Evolutionary conservation across 495 filamentous ascomycete genomes (phyloP).

Genomic region (Podospora pseudocomata): DNA sequence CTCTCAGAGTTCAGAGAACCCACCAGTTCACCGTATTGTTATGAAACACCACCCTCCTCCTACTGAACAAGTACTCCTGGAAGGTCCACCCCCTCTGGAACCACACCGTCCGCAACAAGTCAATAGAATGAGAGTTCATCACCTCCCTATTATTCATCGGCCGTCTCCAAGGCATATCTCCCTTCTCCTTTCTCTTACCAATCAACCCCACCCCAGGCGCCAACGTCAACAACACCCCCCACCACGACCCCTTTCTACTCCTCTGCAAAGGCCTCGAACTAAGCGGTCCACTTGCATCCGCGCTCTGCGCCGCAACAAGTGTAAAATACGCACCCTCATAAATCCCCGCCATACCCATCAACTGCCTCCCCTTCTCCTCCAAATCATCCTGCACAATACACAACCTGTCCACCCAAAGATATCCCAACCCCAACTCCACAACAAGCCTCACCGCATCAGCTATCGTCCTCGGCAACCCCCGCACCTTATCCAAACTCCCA

Average conservation of each 20-base stretch:
- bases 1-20: background rate
- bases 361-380: constrained; percentile 26
- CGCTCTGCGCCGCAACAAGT: constrained; percentile 30
- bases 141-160: background rate
- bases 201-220: background rate
- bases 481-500: constrained; percentile 4
- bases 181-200: background rate
- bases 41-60: constrained; percentile 23
- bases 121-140: constrained; percentile 9
- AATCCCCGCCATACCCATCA: constrained; percentile 35
- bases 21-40: constrained; percentile 23
- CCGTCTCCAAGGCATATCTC: background rate
- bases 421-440: constrained; percentile 17
- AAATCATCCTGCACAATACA: constrained; percentile 37
- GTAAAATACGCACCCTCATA: constrained; percentile 34
- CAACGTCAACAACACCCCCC: background rate
- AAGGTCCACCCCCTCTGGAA: constrained; percentile 27
- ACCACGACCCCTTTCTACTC: background rate
- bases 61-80: constrained; percentile 25
- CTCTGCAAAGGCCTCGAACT: constrained; percentile 8
- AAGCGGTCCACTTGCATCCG: constrained; percentile 8
- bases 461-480: constrained; percentile 24
- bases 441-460: constrained; percentile 28
- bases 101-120: constrained; percentile 18
- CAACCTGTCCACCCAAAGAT: constrained; percentile 37